These are phyloP conservation scores for Ustilago lituana DNA, from an alignment of 1,284 basidiomycete species.

Conservation along the genomic window DNA sequence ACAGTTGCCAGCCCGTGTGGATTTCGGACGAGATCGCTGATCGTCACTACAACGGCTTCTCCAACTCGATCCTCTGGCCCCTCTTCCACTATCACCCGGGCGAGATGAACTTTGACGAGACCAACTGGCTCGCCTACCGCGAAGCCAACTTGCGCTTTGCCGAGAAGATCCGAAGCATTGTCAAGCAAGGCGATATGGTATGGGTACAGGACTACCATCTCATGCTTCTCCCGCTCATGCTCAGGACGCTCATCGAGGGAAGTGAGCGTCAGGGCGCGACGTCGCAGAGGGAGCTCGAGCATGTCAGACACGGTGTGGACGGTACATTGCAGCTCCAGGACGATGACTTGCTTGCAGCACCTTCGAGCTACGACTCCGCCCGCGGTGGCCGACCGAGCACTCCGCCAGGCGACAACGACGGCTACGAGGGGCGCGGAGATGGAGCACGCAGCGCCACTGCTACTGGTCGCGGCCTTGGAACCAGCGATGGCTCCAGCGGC, in stretches of 20 bases:
- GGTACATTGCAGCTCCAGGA: conserved; percentile 57
- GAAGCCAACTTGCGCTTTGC: conserved; percentile 97
- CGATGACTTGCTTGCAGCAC: conserved; percentile 54
- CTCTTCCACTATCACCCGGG: conserved; percentile 91
- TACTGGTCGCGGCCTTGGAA: conserved; percentile 45
- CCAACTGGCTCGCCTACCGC: conserved; percentile 96
- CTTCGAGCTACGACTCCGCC: conserved; percentile 18
- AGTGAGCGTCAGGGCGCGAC: conserved; percentile 69
- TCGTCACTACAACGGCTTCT: conserved; percentile 96
- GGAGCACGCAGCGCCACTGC: conserved; percentile 17
- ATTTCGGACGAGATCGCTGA: conserved; percentile 97
- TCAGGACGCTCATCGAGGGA: conserved; percentile 82
- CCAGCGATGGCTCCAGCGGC: conserved; percentile 54
- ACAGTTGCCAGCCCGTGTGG: conserved; percentile 96
- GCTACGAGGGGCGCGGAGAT: conserved; percentile 25
- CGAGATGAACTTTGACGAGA: conserved; percentile 96
- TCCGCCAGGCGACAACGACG: conserved; percentile 19
- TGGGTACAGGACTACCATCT: conserved; percentile 80
- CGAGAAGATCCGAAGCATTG: conserved; percentile 81
- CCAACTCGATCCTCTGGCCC: conserved; percentile 99
- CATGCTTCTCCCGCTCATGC: conserved; percentile 95
- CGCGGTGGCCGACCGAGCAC: conserved; percentile 12
- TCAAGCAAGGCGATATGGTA: conserved; percentile 83
- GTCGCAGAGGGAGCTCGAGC: conserved; percentile 60
- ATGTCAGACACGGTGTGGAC: conserved; percentile 59